Conservation (phyloP, 768 basidiomycete genomes). For the Kockovaella imperatae region DNA sequence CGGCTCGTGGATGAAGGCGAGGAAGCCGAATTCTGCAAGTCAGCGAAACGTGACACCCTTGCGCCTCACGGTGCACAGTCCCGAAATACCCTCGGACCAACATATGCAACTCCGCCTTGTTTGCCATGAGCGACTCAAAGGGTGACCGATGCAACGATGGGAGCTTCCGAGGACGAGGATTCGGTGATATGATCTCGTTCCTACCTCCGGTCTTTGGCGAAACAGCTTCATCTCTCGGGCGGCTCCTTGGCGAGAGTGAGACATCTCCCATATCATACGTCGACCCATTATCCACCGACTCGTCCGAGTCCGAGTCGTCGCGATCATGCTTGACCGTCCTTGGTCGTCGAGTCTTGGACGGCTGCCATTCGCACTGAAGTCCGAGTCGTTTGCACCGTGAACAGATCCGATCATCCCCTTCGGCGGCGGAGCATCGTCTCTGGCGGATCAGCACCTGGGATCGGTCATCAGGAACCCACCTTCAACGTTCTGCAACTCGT, state of each 20-base stretch:
- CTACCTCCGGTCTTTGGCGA: too few relatives aligned
- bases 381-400: too few relatives aligned
- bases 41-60: too few relatives aligned
- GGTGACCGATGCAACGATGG: too few relatives aligned
- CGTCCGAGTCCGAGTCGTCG: not conserved
- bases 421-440: not conserved
- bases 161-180: too few relatives aligned
- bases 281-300: not conserved
- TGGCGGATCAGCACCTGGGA: not conserved
- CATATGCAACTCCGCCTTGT: constrained; percentile 2
- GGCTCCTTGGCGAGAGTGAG: not conserved
- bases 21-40: constrained; percentile 18
- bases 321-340: not conserved
- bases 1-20: constrained; percentile 19
- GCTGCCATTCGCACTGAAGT: too few relatives aligned
- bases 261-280: not conserved
- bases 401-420: too few relatives aligned
- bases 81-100: constrained; percentile 8
- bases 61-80: constrained; percentile 11
- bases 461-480: not conserved
- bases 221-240: not conserved
- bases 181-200: not conserved
- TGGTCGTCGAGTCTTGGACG: too few relatives aligned
- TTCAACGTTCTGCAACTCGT: not conserved
- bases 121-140: not conserved